A percentile compares a stretch with the other conserved stretches of the same genome.
phyloP scores from a whole-genome alignment of 2,329 filamentous ascomycete species.

The Cladosporium halotolerans region DNA sequence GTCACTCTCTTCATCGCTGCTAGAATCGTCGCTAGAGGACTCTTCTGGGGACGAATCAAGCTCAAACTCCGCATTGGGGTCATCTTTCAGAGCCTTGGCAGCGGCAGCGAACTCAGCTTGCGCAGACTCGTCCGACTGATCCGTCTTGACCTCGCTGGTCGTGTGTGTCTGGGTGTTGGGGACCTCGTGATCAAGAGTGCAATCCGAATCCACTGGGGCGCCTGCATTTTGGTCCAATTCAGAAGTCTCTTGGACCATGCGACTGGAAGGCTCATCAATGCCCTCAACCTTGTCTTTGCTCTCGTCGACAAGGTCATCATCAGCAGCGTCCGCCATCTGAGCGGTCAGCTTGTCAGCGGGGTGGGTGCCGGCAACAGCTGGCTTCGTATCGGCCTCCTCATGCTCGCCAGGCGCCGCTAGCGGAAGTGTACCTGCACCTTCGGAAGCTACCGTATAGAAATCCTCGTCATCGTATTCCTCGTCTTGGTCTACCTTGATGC shows the following conservation, averaged over 20 bases:
- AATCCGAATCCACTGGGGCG: neutral
- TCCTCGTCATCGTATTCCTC: neutral
- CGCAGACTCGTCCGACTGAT: slow-evolving; percentile 25
- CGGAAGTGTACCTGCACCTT: slow-evolving; percentile 2
- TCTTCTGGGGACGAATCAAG: slow-evolving; percentile 35
- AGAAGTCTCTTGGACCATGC: slow-evolving; percentile 5
- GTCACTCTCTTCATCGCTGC: slow-evolving; percentile 9
- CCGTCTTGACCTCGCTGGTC: neutral
- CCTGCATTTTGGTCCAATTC: neutral
- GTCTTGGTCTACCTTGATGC: neutral
- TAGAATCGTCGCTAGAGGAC: slow-evolving; percentile 47
- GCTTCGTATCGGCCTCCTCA: neutral
- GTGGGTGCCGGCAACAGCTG: neutral
- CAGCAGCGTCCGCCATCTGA: slow-evolving; percentile 6
- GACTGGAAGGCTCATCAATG: slow-evolving; percentile 4
- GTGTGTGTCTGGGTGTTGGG: slow-evolving; percentile 5
- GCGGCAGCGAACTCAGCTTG: slow-evolving; percentile 40
- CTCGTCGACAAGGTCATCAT: slow-evolving; percentile 3
- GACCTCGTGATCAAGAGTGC: slow-evolving; percentile 22
- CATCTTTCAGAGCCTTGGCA: slow-evolving; percentile 40
- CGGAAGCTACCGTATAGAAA: neutral
- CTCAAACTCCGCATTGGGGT: slow-evolving; percentile 43
- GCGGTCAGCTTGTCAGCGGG: neutral
- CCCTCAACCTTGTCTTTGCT: neutral
- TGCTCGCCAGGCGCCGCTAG: slow-evolving; percentile 6